Percentiles rank a stretch among this genome's conserved stretches.
phyloP scores from a whole-genome alignment of 305 asterid species.

The Fraxinus ornus region DNA sequence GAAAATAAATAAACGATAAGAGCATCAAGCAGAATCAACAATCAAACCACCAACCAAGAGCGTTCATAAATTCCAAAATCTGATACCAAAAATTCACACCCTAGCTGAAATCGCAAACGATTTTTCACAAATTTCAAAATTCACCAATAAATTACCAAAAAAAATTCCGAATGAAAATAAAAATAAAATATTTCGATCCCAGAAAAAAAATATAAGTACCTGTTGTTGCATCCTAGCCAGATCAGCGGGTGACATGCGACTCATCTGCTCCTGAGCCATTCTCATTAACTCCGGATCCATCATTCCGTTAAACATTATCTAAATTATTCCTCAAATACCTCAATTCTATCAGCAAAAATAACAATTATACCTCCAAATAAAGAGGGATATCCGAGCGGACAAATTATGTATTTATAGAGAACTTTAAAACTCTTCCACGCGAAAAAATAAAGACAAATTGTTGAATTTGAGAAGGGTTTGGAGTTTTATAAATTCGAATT shows the following conservation, averaged over 20 bases:
- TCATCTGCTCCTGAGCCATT: slow-evolving; percentile 99
- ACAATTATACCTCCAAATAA: slow-evolving; percentile 6
- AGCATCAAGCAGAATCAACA: neutral
- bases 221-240: slow-evolving; percentile 91
- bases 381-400: neutral
- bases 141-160: neutral
- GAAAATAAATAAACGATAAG: neutral
- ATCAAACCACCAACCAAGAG: neutral
- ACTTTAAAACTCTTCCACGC: neutral
- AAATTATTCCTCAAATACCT: slow-evolving; percentile 19
- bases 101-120: neutral
- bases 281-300: slow-evolving; percentile 94
- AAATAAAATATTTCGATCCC: neutral
- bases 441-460: neutral
- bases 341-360: neutral
- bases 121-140: slow-evolving; percentile 6
- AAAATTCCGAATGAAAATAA: neutral
- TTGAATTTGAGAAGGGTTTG: slow-evolving; percentile 14
- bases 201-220: slow-evolving; percentile 31
- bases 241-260: slow-evolving; percentile 94
- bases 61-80: neutral
- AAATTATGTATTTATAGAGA: neutral
- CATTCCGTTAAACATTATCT: slow-evolving; percentile 72
- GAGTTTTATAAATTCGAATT: neutral
- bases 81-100: neutral